Percentiles rank a stretch among this genome's conserved stretches.
Evolutionary conservation across 2,329 filamentous ascomycete species (phyloP).

Genomic region (Aspergillus vadensis): DNA sequence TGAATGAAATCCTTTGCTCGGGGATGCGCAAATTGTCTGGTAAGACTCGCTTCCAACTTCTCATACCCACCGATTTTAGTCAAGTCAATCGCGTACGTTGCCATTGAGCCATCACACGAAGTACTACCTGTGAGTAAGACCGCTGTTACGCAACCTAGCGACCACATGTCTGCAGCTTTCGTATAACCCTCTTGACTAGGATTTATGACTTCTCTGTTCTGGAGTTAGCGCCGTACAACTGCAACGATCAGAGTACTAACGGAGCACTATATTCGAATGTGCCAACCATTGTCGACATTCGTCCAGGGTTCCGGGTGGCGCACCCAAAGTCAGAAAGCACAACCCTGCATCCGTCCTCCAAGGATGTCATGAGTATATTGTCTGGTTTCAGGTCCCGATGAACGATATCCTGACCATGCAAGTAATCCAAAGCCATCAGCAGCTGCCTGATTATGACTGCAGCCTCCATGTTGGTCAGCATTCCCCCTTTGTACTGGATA

Average conservation of each 20-base stretch:
- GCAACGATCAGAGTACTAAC: slow-evolving; percentile 44
- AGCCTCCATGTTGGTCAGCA: slow-evolving; percentile 53
- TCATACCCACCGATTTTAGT: slow-evolving; percentile 47
- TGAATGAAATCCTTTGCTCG: slow-evolving; percentile 57
- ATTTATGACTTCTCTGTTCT: slow-evolving; percentile 29
- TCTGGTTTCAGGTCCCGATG: slow-evolving; percentile 67
- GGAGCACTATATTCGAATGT: slow-evolving; percentile 62
- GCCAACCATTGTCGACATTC: slow-evolving; percentile 59
- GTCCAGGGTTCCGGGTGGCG: slow-evolving; percentile 42
- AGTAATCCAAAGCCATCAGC: slow-evolving; percentile 59
- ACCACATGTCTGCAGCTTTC: slow-evolving; percentile 64
- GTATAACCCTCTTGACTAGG: slow-evolving; percentile 53
- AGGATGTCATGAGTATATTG: slow-evolving; percentile 62
- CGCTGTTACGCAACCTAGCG: slow-evolving; percentile 58
- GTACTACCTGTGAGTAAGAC: slow-evolving; percentile 55
- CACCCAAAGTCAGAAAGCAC: slow-evolving; percentile 65
- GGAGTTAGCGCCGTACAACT: background rate
- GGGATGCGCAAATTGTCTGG: slow-evolving; percentile 47
- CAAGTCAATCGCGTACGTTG: slow-evolving; percentile 30
- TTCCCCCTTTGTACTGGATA: slow-evolving; percentile 52
- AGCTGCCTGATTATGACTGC: slow-evolving; percentile 59
- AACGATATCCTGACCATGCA: slow-evolving; percentile 58
- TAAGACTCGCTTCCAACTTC: slow-evolving; percentile 45
- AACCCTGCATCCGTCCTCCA: slow-evolving; percentile 53
- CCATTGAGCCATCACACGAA: slow-evolving; percentile 46